Evolutionary conservation across 2,329 filamentous ascomycete genomes (phyloP), one percentile per base, ranked within the genome.

Genomic region (Pseudogymnoascus sp.): DNA sequence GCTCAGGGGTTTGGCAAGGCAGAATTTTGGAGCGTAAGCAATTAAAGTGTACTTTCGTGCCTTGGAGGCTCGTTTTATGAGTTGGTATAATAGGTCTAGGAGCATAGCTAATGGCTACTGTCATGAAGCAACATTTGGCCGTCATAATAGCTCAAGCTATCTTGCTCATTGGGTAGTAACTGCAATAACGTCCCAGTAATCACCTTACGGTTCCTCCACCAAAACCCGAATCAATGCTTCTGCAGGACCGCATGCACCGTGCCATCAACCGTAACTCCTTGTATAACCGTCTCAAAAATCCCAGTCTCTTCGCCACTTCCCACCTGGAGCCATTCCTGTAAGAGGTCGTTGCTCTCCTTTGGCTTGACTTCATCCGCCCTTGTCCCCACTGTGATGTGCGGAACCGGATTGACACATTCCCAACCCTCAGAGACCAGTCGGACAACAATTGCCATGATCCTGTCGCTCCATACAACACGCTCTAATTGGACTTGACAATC

Each of bases 321-420:
- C 60, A 77, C 75, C 66, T 88, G 80, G 65, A 95, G 72, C 93
- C 93, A 97, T 65, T 80, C 80, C 67, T 81, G 81, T 64, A 99
- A 75, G 71, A 99, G 70, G 64, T 91, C 87, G 72, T 99, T 99
- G 77, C 93, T 96, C 79, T 99, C 93, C 76, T 90, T 93, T 0
- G 95, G 93, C 78, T 97, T 97, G 70, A 97, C 85, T 7, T 80
- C 75, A 56, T 80, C 76, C 67, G 87, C 83, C 9, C 86, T 84
- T 0, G 95, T 99, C 19, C 95, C 95, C 7, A 97, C 81, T 0
- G 95, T 99, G 65, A 99, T 85, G 73, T 99, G 95, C 10, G 93
- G 86, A 33, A 96, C 81, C 13, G 81, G 76, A 72, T 99, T 99
- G 46, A 84, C 83, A 65, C 88, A 93, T 63, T 86, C 80, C 85